Conservation (phyloP, 73 alveolate species). For the Tetrahymena thermophila region DNA sequence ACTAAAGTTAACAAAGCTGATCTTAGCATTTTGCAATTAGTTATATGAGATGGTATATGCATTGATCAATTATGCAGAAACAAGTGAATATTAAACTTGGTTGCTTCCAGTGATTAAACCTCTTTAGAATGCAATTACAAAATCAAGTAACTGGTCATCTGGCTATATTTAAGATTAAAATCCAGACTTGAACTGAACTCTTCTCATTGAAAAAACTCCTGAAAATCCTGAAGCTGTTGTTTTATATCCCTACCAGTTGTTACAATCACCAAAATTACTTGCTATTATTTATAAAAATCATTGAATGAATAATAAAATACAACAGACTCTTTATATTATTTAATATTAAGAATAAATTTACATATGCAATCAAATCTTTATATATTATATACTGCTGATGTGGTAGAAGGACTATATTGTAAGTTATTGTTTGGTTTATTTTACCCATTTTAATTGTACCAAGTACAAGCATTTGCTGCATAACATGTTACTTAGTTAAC, state of each 20-base stretch:
- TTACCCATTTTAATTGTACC: not conserved
- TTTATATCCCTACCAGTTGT: not conserved
- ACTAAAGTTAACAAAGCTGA: not conserved
- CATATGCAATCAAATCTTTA: conserved; percentile 1
- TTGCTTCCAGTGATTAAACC: not conserved
- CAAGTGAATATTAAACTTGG: not conserved
- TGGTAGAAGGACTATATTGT: not conserved
- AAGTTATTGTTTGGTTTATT: not conserved
- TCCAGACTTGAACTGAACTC: not conserved
- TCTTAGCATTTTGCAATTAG: not conserved
- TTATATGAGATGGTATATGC: not conserved
- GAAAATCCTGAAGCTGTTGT: not conserved
- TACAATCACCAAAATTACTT: not conserved
- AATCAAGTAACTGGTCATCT: not conserved
- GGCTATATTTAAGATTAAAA: not conserved
- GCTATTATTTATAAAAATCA: not conserved
- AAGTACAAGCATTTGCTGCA: not conserved
- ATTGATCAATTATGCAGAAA: not conserved
- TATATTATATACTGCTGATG: not conserved
- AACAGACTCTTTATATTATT: not conserved
- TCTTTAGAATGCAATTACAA: not conserved
- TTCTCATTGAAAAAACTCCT: not conserved
- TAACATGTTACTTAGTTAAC: not conserved
- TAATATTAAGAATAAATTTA: not conserved
- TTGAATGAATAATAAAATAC: not conserved